These are phyloP conservation scores for Chaetoscypha palmicola DNA, from an alignment of 2,329 filamentous ascomycete species.

Conservation along the genomic window DNA sequence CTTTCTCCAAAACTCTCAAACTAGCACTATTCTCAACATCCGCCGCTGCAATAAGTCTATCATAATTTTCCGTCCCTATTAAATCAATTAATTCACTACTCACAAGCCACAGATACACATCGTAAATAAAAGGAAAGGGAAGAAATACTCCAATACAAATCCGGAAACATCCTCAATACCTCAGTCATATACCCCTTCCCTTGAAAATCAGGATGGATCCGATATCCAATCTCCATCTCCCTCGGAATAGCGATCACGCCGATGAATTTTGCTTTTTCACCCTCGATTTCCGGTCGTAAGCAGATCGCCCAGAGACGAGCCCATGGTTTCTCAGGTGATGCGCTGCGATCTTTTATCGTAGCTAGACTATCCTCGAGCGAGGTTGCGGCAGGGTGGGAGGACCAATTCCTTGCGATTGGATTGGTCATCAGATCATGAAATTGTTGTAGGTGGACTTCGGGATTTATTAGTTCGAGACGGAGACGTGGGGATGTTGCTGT, in stretches of 20 bases:
- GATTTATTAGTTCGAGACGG: not conserved
- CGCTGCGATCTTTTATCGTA: not conserved
- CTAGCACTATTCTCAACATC: constrained; percentile 23
- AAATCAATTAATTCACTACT: not conserved
- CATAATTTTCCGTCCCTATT: constrained; percentile 9
- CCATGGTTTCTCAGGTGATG: constrained; percentile 1
- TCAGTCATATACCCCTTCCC: constrained; percentile 20
- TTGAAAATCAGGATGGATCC: constrained; percentile 1
- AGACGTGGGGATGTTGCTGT: not conserved
- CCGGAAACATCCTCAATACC: constrained; percentile 15
- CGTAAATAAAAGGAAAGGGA: too few species aligned
- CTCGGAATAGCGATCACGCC: constrained; percentile 7
- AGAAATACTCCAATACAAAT: constrained; percentile 14
- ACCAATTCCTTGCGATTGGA: not conserved
- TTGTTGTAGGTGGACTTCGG: not conserved
- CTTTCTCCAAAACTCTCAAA: constrained; percentile 17
- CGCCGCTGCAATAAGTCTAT: constrained; percentile 11
- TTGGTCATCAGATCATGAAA: not conserved
- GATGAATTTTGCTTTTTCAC: not conserved
- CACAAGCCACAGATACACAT: too few species aligned
- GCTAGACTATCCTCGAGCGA: not conserved
- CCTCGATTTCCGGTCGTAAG: not conserved
- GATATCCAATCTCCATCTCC: constrained; percentile 3
- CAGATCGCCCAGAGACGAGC: not conserved
- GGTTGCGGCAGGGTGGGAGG: not conserved